A percentile compares a stretch with the other conserved stretches of the same genome.
These are phyloP conservation scores for Pseudodiploospora longispora DNA, from an alignment of 2,329 filamentous ascomycete species.

Conservation along the genomic window DNA sequence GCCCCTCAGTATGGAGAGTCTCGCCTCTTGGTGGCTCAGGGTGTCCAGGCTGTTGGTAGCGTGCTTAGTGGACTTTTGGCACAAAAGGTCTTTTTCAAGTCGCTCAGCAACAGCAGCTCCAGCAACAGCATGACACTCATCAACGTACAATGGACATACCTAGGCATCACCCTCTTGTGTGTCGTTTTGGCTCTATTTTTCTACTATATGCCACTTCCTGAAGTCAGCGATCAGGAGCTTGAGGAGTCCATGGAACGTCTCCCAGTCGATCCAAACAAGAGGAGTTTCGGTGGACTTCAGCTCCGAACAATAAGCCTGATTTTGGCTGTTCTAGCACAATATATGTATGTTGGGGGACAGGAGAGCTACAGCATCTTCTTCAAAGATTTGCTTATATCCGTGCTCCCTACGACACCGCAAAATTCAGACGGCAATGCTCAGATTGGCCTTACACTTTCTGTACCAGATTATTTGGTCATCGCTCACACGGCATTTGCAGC, in stretches of 20 bases:
- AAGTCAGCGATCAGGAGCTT: slow-evolving; percentile 49
- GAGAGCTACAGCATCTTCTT: slow-evolving; percentile 57
- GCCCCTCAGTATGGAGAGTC: slow-evolving; percentile 65
- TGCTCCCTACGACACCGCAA: slow-evolving; percentile 22
- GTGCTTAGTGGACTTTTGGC: slow-evolving; percentile 66
- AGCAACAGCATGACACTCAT: slow-evolving; percentile 44
- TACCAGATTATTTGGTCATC: slow-evolving; percentile 61
- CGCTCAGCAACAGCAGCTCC: slow-evolving; percentile 33
- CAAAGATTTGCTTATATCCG: slow-evolving; percentile 37
- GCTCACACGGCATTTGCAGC: slow-evolving; percentile 66
- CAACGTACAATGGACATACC: slow-evolving; percentile 77
- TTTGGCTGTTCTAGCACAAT: slow-evolving; percentile 68
- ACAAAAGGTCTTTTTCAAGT: slow-evolving; percentile 64
- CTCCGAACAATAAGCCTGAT: slow-evolving; percentile 51
- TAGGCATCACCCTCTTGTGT: slow-evolving; percentile 70
- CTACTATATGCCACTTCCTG: slow-evolving; percentile 59
- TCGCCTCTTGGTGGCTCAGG: slow-evolving; percentile 67
- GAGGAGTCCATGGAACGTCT: slow-evolving; percentile 39
- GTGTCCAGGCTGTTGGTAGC: slow-evolving; percentile 66
- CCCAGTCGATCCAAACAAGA: slow-evolving; percentile 42
- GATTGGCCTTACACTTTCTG: slow-evolving; percentile 42
- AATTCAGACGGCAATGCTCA: slow-evolving; percentile 18
- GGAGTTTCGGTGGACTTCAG: slow-evolving; percentile 41
- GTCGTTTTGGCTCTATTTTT: slow-evolving; percentile 62
- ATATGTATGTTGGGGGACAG: slow-evolving; percentile 71